Conservation (phyloP, 2,329 filamentous ascomycete species). For the Fusarium sp. region DNA sequence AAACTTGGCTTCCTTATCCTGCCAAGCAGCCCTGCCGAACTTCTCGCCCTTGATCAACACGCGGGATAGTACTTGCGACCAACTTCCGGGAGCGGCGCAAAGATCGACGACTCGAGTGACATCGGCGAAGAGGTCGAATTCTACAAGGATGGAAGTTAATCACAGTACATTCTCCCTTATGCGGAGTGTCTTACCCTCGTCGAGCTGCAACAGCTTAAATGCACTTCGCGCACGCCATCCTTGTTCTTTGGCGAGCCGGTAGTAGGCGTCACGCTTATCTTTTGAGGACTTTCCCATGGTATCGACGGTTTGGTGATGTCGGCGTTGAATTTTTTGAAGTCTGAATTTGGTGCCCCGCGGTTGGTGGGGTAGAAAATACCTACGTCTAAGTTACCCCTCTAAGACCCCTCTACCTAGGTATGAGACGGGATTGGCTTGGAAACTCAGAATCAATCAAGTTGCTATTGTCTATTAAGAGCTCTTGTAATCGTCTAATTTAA, state of each 20-base stretch:
- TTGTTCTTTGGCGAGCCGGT: conserved; percentile 97
- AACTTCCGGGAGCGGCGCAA: conserved; percentile 94
- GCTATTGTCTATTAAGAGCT: conserved; percentile 9
- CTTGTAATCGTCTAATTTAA: not conserved
- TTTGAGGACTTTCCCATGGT: conserved; percentile 97
- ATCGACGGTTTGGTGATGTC: conserved; percentile 9
- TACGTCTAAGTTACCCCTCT: conserved; percentile 11
- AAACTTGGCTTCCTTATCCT: conserved; percentile 80
- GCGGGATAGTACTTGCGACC: conserved; percentile 95
- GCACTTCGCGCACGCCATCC: conserved; percentile 97
- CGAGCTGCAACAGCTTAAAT: conserved; percentile 96
- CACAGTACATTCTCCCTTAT: not conserved
- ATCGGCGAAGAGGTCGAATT: conserved; percentile 92
- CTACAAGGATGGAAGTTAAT: conserved; percentile 55
- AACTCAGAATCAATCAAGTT: not conserved
- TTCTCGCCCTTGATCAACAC: conserved; percentile 94
- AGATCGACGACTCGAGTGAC: conserved; percentile 95
- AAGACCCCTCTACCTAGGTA: not conserved
- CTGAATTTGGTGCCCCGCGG: conserved; percentile 47
- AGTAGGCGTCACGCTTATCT: conserved; percentile 98
- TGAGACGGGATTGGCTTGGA: conserved; percentile 5
- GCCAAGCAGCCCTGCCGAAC: conserved; percentile 87
- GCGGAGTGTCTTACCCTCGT: conserved; percentile 67
- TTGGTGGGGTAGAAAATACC: conserved; percentile 29
- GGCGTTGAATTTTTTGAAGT: conserved; percentile 31